Evolutionary conservation across 2,329 filamentous ascomycete genomes (phyloP), one percentile per base, ranked within the genome.

Genomic region (Neonectria coccinea): DNA sequence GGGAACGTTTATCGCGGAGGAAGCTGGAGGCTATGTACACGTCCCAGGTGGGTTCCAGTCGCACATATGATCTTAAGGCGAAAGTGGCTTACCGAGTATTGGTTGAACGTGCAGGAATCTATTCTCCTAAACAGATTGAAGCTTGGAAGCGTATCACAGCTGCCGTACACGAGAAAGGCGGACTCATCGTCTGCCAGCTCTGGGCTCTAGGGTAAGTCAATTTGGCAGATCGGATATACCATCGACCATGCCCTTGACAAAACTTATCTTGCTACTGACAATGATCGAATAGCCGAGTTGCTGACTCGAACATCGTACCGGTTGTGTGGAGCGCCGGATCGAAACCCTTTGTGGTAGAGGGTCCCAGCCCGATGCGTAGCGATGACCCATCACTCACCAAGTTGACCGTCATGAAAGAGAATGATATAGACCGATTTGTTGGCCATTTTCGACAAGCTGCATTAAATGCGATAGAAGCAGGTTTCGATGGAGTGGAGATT

Each of bases 401-500:
- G 9, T 58, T 73, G 84, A 66, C 87, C 82, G n/a, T 56, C 9
- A 86, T 94, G 85, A 89, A 86, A 0, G 80, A 85, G 22, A 78
- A 84, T 1, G 90, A 93, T 41, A 93, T 94, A 56, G 81, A 88
- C 54, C 77, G 83, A 4, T 82, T 90, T 62, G 90, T 92, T 73
- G 75, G 76, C 1, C 86, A 86, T 1, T 93, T 85, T 78, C 85
- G 82, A 2, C 83, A 81, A 1, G 84, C 85, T 0, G 80, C 84
- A 0, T 81, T 83, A 68, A 82, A 87, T 25, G 85, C 91, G 0
- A 76, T 92, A 0, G 82, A 84, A 0, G 88, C 87, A 5, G 92
- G 92, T 0, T 90, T 91, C 36, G 92, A 95, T 72, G 89, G 88
- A 5, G 87, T 94, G 56, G 92, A 94, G 67, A 75, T 84, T 6